A percentile compares a stretch with the other conserved stretches of the same genome.
phyloP scores from a whole-genome alignment of 2,329 filamentous ascomycete species.

The Sclerotinia glacialis region DNA sequence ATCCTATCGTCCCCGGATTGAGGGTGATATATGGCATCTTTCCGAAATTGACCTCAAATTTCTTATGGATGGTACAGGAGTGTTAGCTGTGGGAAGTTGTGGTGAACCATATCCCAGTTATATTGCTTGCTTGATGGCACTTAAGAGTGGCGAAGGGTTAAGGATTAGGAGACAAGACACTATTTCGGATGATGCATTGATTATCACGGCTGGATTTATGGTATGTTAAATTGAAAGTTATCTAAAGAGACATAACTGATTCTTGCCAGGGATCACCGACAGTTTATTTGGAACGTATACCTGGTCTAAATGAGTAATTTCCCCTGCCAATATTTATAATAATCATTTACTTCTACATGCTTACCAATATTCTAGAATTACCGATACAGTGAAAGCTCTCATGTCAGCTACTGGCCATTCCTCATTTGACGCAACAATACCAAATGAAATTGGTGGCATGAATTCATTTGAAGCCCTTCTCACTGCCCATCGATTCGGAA shows the following conservation, averaged over 20 bases:
- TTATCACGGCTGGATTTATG: conserved; percentile 37
- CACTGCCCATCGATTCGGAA: conserved; percentile 33
- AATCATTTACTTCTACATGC: not conserved
- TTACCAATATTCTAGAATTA: conserved; percentile 28
- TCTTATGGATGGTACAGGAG: conserved; percentile 58
- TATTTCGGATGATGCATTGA: conserved; percentile 34
- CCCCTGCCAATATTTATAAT: not conserved
- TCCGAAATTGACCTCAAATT: conserved; percentile 57
- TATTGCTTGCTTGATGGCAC: conserved; percentile 42
- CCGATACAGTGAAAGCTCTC: conserved; percentile 34
- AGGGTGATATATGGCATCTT: conserved; percentile 54
- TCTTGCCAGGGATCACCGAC: conserved; percentile 33
- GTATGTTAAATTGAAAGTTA: conserved; percentile 22
- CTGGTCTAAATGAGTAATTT: conserved; percentile 35
- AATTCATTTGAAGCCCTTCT: conserved; percentile 47
- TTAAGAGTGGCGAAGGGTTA: conserved; percentile 32
- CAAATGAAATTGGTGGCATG: conserved; percentile 64
- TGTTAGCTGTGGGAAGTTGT: conserved; percentile 60
- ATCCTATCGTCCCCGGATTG: conserved; percentile 46
- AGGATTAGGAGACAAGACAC: conserved; percentile 35
- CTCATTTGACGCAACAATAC: conserved; percentile 52
- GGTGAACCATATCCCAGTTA: conserved; percentile 49
- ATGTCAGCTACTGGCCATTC: conserved; percentile 29
- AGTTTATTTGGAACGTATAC: conserved; percentile 38
- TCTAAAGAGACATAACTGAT: not conserved